A percentile compares a stretch with the other conserved stretches of the same genome.
These are phyloP conservation scores for Oehlia diaphana DNA, from an alignment of 192 early-diverging fungal species.

Conservation along the genomic window DNA sequence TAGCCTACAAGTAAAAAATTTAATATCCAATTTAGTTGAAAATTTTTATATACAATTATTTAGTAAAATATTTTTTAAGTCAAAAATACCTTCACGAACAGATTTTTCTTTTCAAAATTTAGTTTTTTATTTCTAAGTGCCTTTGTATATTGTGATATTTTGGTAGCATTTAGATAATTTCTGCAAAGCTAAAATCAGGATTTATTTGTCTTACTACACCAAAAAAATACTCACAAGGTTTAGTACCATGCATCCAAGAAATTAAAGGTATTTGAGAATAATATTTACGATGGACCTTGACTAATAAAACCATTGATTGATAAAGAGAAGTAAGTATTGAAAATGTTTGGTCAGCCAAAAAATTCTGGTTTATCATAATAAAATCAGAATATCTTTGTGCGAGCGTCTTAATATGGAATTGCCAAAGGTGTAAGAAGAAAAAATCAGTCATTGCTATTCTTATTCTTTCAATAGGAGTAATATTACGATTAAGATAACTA, in stretches of 20 bases:
- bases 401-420: neutral
- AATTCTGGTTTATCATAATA: neutral
- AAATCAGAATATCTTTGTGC: neutral
- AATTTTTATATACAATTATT: neutral
- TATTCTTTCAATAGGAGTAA: neutral
- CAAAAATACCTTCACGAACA: neutral
- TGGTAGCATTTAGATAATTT: neutral
- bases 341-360: neutral
- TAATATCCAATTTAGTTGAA: neutral
- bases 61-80: neutral
- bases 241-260: neutral
- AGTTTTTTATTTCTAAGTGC: neutral
- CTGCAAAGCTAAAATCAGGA: neutral
- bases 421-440: neutral
- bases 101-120: conserved; percentile 1
- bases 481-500: neutral
- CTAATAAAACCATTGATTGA: neutral
- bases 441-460: too few species aligned
- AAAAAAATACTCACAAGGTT: neutral
- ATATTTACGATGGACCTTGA: neutral
- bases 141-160: conserved; percentile 2
- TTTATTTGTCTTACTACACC: neutral
- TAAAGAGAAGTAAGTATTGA: neutral
- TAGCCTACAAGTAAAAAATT: too few species aligned
- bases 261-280: conserved; percentile 3